Conservation (phyloP, 352 stramenopile species). For the Plasmopara viticola region DNA sequence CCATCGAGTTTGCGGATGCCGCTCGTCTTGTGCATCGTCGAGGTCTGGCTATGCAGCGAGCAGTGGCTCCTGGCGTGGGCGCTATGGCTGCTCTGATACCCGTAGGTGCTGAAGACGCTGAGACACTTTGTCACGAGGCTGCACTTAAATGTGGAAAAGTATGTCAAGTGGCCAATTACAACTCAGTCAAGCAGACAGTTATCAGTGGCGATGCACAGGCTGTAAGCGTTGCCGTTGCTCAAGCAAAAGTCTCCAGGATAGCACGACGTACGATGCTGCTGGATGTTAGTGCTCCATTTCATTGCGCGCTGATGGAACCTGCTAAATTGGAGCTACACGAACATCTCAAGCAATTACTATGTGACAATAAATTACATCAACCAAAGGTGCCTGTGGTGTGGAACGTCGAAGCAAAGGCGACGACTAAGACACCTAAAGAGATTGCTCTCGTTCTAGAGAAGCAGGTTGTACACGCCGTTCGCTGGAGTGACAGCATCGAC, state of each 20-base stretch:
- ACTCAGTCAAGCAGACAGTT: slow-evolving; percentile 84
- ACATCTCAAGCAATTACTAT: slow-evolving; percentile 29
- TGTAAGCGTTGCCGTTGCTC: slow-evolving; percentile 43
- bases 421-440: slow-evolving; percentile 30
- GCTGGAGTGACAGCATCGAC: slow-evolving; percentile 79
- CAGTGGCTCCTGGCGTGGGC: slow-evolving; percentile 40
- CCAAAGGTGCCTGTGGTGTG: slow-evolving; percentile 68
- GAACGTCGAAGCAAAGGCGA: slow-evolving; percentile 60
- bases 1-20: slow-evolving; percentile 61
- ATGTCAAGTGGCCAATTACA: slow-evolving; percentile 85
- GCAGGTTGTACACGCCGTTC: slow-evolving; percentile 63
- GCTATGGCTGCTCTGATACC: slow-evolving; percentile 81
- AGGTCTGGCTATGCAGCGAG: slow-evolving; percentile 62
- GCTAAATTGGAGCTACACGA: slow-evolving; percentile 41
- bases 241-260: slow-evolving; percentile 63
- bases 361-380: slow-evolving; percentile 20
- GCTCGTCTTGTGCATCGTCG: slow-evolving; percentile 64
- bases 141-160: slow-evolving; percentile 29
- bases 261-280: slow-evolving; percentile 64
- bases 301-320: slow-evolving; percentile 73
- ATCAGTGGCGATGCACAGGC: slow-evolving; percentile 57
- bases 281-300: slow-evolving; percentile 81
- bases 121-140: slow-evolving; percentile 47
- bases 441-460: slow-evolving; percentile 42
- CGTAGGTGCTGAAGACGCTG: slow-evolving; percentile 36